Evolutionary conservation across 1,139 yeast species (phyloP).

Genomic region (Martiniozyma asiatica): DNA sequence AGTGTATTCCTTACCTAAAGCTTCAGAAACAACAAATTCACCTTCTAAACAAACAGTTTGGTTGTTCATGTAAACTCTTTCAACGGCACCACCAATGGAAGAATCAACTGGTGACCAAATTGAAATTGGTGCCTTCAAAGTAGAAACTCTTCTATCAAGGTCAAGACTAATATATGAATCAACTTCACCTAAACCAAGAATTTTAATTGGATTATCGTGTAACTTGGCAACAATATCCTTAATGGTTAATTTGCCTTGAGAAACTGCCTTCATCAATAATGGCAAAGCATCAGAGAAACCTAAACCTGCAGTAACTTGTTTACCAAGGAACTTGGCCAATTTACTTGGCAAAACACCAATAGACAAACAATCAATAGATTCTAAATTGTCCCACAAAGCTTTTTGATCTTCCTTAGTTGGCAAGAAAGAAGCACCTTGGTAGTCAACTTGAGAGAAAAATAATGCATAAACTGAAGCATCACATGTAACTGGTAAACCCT

Average conservation of each 20-base stretch:
- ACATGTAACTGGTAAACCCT: conserved; percentile 74
- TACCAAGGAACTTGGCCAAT: conserved; percentile 54
- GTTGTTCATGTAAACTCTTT: conserved; percentile 70
- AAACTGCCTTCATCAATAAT: conserved; percentile 69
- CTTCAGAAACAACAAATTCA: conserved; percentile 42
- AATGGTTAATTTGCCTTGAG: conserved; percentile 57
- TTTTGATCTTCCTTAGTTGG: conserved; percentile 75
- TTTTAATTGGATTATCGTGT: conserved; percentile 71
- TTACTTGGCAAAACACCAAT: conserved; percentile 71
- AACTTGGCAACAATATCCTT: conserved; percentile 63
- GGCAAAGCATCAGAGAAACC: conserved; percentile 79
- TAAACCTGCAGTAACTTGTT: conserved; percentile 52
- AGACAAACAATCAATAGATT: conserved; percentile 73
- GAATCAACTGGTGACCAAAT: conserved; percentile 43
- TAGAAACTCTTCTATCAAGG: conserved; percentile 51
- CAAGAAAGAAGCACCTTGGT: conserved; percentile 57
- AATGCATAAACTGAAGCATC: conserved; percentile 78
- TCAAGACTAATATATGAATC: conserved; percentile 72
- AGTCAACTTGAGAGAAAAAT: conserved; percentile 63
- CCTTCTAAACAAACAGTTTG: conserved; percentile 84
- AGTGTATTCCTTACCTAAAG: conserved; percentile 48
- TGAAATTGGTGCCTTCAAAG: conserved; percentile 26
- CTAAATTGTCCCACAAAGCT: conserved; percentile 70
- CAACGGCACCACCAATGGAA: conserved; percentile 66
- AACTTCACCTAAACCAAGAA: conserved; percentile 79